Base-by-base conservation (phyloP, 176 grass and related monocot genomes). In the Melocanna baccifera region DNA sequence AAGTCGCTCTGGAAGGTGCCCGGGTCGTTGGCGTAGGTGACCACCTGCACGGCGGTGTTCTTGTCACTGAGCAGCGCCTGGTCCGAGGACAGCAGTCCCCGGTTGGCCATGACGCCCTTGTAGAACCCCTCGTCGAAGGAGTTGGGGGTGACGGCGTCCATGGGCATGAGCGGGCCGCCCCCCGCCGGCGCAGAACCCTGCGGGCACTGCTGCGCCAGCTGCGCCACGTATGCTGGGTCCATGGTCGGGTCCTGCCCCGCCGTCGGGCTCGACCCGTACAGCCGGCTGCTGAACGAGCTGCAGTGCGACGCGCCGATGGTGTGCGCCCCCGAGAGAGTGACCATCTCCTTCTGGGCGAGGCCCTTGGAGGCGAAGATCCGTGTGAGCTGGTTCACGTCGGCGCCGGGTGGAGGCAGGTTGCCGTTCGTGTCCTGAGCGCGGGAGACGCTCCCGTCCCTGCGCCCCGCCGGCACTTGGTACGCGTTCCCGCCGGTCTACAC, bases 281-380 rank as follows among this genome's bases (percentile, higher is more conserved):
- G 61, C 20, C 97, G 82, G 62, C 76, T 74, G 80, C 83, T 90
- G 87, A 98, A 98, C 29, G 96, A 93, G 82, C 87, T 86, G 69
- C 93, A 98, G 70, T 96, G 91, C n/a, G 93, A 90, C 5, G 71
- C 32, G 37, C 96, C 96, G 45, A 98, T 91, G 28, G 96, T 93
- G 87, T 98, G 96, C 65, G 91, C 93, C 7, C 97, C 97, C 4
- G 96, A 98, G n/a, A 98, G 89, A n/a, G 88, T 79, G 20, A 98
- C 87, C 89, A 96, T 83, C 20, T 96, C 91, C 64, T 77, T 84
- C 76, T 92, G 91, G 67, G 59, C 89, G 50, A 98, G 85, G 1
- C 91, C 96, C 84, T 98, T 98, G 62, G 37, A 40, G 45, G 69
- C 57, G 80, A 98, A 98, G 36, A 87, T 90, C 53, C 89, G 64